These are phyloP conservation scores for Atkinsonella texensis DNA, from an alignment of 2,329 filamentous ascomycete genomes.

Conservation along the genomic window DNA sequence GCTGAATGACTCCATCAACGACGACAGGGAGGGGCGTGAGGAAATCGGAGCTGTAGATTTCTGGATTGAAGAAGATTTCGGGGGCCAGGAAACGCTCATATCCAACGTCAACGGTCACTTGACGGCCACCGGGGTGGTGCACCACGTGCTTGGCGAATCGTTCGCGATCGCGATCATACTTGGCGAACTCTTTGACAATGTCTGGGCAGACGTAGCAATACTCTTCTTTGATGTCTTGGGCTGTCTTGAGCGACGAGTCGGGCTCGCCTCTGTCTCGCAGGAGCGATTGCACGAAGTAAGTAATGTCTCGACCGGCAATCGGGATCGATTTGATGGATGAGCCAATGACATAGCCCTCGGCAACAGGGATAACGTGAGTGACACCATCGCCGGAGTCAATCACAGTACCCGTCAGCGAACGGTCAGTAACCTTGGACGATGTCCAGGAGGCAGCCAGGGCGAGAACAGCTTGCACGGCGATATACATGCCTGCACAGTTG, in stretches of 20 bases:
- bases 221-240: conserved; percentile 96
- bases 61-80: conserved; percentile 99
- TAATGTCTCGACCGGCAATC: conserved; percentile 94
- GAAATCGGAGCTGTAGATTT: conserved; percentile 99
- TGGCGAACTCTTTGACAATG: conserved; percentile 95
- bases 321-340: conserved; percentile 99
- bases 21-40: conserved; percentile 87
- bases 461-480: conserved; percentile 93
- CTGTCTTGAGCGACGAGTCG: conserved; percentile 93
- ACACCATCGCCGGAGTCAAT: conserved; percentile 99
- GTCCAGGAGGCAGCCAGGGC: conserved; percentile 97
- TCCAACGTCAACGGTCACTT: conserved; percentile 79
- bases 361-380: conserved; percentile 96
- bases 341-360: conserved; percentile 96
- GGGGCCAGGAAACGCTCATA: conserved; percentile 97
- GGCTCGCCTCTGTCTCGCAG: conserved; percentile 93
- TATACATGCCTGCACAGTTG: conserved; percentile 98
- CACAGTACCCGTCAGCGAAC: conserved; percentile 91
- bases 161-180: conserved; percentile 85
- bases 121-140: conserved; percentile 71
- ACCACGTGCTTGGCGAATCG: conserved; percentile 87
- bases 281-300: conserved; percentile 94
- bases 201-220: conserved; percentile 98
- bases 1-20: conserved; percentile 94
- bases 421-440: conserved; percentile 91